Evolutionary conservation across 2,329 filamentous ascomycete genomes (phyloP).

Genomic region (Trichoderma sp.): DNA sequence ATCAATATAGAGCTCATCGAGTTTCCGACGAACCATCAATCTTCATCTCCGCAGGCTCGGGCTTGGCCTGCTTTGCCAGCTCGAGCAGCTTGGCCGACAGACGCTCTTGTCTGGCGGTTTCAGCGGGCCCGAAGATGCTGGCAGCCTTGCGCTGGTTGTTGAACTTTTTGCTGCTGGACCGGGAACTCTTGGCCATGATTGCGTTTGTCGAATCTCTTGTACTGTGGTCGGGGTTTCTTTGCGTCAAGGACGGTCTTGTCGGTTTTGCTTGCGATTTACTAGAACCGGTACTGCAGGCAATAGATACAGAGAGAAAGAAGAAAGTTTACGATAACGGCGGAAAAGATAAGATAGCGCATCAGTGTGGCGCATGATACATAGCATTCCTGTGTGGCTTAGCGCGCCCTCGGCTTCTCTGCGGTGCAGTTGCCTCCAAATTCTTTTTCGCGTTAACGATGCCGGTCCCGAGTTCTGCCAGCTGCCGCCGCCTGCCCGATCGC

Average conservation of each 20-base stretch:
- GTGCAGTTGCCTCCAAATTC: neutral
- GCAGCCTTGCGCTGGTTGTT: slow-evolving; percentile 82
- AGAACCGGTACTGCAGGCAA: neutral
- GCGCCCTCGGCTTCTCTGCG: neutral
- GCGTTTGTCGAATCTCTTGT: neutral
- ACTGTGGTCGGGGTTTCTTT: neutral
- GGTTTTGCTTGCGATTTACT: neutral
- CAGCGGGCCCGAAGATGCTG: slow-evolving; percentile 81
- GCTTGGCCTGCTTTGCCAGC: slow-evolving; percentile 74
- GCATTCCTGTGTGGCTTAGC: neutral
- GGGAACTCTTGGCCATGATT: slow-evolving; percentile 83
- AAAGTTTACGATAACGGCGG: slow-evolving; percentile 32
- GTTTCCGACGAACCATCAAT: slow-evolving; percentile 45
- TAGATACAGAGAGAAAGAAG: slow-evolving; percentile 31
- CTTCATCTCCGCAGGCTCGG: slow-evolving; percentile 54
- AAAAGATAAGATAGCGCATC: slow-evolving; percentile 16
- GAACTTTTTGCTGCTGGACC: slow-evolving; percentile 76
- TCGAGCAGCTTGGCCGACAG: slow-evolving; percentile 85
- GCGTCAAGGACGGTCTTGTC: neutral
- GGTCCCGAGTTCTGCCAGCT: slow-evolving; percentile 22
- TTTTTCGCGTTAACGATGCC: neutral
- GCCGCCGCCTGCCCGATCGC: slow-evolving; percentile 20
- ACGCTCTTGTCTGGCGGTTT: slow-evolving; percentile 76
- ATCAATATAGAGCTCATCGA: neutral
- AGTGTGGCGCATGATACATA: neutral